Evolutionary conservation across 441 rosid genomes (phyloP), one percentile per base, ranked within the genome.

Genomic region (Melastoma candidum): DNA sequence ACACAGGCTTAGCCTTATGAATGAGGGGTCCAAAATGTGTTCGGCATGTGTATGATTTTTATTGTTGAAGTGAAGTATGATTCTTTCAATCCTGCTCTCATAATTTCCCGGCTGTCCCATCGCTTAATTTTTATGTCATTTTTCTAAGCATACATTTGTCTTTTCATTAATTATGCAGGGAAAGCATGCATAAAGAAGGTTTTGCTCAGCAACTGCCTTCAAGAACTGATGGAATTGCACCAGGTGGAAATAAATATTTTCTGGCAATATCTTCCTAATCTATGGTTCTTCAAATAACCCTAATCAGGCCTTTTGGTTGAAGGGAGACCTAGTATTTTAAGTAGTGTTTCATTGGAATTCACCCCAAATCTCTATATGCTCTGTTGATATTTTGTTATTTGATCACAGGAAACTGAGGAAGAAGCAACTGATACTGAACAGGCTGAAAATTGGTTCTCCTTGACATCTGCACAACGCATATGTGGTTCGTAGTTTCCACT

Each of bases 381-480:
- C 8, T 36, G 8, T 36, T 36, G 41, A 3, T 36, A 54, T 29
- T 56, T 11, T 48, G 63, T 11, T 53, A 43, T 57, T 54, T 36
- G 47, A 48, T 65, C 45, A 49, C 60, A 89, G 99, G 99, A 89
- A 79, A 89, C 79, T 56, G 97, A 93, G 75, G 99, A 93, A 70
- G 99, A 93, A 79, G 85, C 90, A 51, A 86, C 97, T 12, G 97
- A 93, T 76, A 83, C 89, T 44, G 99, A 93, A 61, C 99, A 87
- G 68, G 99, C 97, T 64, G 99, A 93, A 73, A 93, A 93, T 75
- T 93, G 99, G 99, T 89, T 93, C 71, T 93, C 99, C 58, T 68
- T 93, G 76, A 93, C 97, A 26, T 93, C 99, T 63, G 97, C 99
- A 39, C 96, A 93, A 66, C 96, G 97, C 29, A 87, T 93, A 63